phyloP scores from a whole-genome alignment of 306 rosid genomes.

The Inga oerstediana region DNA sequence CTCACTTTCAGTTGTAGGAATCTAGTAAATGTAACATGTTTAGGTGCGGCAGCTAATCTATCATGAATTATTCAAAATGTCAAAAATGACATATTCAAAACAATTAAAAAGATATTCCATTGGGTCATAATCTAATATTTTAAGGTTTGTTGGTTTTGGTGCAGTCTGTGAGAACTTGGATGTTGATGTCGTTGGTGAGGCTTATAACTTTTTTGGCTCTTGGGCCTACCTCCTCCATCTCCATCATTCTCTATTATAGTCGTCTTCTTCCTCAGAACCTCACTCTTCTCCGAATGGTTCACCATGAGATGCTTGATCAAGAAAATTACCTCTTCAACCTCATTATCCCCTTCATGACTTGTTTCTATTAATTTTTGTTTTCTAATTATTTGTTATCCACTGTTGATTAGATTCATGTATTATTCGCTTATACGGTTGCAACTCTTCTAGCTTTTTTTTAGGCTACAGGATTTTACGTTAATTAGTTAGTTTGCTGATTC shows the following conservation, averaged over 20 bases:
- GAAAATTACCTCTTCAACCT: conserved; percentile 66
- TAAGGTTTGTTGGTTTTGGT: neutral
- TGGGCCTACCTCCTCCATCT: conserved; percentile 55
- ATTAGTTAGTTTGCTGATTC: too few relatives aligned
- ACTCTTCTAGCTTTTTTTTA: too few relatives aligned
- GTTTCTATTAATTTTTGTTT: neutral
- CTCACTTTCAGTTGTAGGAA: too few relatives aligned
- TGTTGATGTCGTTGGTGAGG: conserved; percentile 50
- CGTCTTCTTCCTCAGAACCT: conserved; percentile 56
- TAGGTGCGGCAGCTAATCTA: too few relatives aligned
- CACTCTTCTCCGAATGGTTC: conserved; percentile 34
- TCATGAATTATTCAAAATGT: too few relatives aligned
- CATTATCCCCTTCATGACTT: conserved; percentile 34
- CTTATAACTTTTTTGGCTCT: conserved; percentile 45
- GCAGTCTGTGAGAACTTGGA: conserved; percentile 31
- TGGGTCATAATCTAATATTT: neutral
- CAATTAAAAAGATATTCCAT: too few relatives aligned
- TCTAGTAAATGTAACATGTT: too few relatives aligned
- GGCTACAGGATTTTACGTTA: neutral
- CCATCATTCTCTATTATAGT: conserved; percentile 64
- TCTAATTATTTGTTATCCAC: neutral
- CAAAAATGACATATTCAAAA: too few relatives aligned
- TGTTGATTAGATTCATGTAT: too few relatives aligned
- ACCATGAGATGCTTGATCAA: conserved; percentile 53
- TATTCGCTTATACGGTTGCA: neutral